Evolutionary conservation across 2,329 filamentous ascomycete species (phyloP).

Genomic region (Bipolaris bicolor): DNA sequence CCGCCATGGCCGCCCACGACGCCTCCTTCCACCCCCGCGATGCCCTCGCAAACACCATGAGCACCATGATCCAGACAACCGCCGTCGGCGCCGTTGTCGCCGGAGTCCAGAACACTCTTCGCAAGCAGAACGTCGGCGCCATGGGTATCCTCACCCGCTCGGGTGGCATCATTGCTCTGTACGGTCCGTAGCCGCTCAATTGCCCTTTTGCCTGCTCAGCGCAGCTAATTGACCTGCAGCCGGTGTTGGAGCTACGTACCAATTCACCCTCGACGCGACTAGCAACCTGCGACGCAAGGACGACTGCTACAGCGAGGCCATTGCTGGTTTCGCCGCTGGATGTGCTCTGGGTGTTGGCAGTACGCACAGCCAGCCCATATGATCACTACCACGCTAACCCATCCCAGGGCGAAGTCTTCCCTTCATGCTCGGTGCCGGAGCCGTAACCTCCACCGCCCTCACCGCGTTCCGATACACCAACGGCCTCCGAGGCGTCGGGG

Average conservation of each 20-base stretch:
- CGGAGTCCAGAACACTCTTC: slow-evolving; percentile 84
- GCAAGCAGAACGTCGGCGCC: slow-evolving; percentile 79
- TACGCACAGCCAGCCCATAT: slow-evolving; percentile 53
- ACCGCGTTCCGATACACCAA: slow-evolving; percentile 72
- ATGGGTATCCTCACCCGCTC: slow-evolving; percentile 80
- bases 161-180: slow-evolving; percentile 73
- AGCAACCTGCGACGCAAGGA: slow-evolving; percentile 88
- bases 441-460: slow-evolving; percentile 63
- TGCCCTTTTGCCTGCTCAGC: background rate
- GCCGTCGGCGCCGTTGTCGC: slow-evolving; percentile 73
- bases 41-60: slow-evolving; percentile 71
- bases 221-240: slow-evolving; percentile 58
- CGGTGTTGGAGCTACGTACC: slow-evolving; percentile 75
- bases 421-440: slow-evolving; percentile 71
- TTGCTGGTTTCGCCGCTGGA: slow-evolving; percentile 79
- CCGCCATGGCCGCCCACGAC: slow-evolving; percentile 46
- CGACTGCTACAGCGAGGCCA: slow-evolving; percentile 74
- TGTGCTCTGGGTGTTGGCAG: slow-evolving; percentile 73
- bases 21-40: slow-evolving; percentile 72
- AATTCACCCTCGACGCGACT: slow-evolving; percentile 75
- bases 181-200: slow-evolving; percentile 59
- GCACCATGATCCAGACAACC: slow-evolving; percentile 69
- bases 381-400: slow-evolving; percentile 25
- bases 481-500: slow-evolving; percentile 58
- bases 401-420: slow-evolving; percentile 69